phyloP scores from a whole-genome alignment of 2,329 filamentous ascomycete genomes.

The Penicillium brevicompactum region DNA sequence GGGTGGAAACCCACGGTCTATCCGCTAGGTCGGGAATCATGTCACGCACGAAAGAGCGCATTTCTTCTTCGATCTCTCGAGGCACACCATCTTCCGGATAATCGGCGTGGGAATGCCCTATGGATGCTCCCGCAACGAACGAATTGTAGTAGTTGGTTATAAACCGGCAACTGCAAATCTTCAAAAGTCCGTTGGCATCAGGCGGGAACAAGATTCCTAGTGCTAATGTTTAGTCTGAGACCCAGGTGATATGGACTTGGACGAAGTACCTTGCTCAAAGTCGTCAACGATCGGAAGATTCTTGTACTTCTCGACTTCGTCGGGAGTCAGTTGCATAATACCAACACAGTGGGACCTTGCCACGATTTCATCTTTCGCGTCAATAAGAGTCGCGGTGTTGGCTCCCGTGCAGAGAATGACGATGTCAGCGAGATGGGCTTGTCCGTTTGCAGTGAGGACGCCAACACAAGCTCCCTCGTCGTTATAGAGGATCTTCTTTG shows the following conservation, averaged over 20 bases:
- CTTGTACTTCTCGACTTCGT: constrained; percentile 15
- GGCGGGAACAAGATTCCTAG: constrained; percentile 17
- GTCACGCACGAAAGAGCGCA: constrained; percentile 8
- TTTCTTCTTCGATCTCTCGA: constrained; percentile 9
- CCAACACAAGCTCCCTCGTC: constrained; percentile 8
- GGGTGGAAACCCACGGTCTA: constrained; percentile 11
- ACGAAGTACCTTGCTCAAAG: constrained; percentile 5
- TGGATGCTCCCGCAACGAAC: neutral
- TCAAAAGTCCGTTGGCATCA: constrained; percentile 10
- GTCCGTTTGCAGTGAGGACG: constrained; percentile 15
- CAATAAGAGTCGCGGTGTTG: constrained; percentile 17
- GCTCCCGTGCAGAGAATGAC: constrained; percentile 21
- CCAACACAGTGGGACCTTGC: constrained; percentile 19
- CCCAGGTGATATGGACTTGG: too few species aligned
- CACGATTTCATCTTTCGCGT: constrained; percentile 17
- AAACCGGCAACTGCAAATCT: constrained; percentile 14
- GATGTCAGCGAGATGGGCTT: constrained; percentile 14
- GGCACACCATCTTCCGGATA: constrained; percentile 12
- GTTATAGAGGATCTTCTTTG: neutral
- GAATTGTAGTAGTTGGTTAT: constrained; percentile 8
- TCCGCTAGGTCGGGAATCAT: constrained; percentile 15
- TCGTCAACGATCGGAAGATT: constrained; percentile 20
- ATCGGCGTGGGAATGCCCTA: constrained; percentile 11
- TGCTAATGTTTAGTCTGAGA: too few species aligned
- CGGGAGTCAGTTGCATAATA: constrained; percentile 21